Evolutionary conservation across 2,329 filamentous ascomycete genomes (phyloP).

Genomic region (Verticillium albo-atrum): DNA sequence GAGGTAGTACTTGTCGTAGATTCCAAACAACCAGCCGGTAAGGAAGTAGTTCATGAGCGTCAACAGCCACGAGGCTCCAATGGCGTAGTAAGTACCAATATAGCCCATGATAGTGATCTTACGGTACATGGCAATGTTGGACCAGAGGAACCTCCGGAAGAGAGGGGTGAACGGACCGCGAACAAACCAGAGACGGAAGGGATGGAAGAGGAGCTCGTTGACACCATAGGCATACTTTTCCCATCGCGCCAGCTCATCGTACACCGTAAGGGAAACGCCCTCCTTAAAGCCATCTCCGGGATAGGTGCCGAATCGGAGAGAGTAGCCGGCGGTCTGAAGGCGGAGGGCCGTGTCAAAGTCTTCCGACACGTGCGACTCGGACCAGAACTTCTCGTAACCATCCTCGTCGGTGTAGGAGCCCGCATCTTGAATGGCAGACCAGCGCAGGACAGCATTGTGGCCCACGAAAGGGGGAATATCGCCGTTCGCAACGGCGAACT

Average conservation of each 20-base stretch:
- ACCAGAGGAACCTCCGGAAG: constrained; percentile 56
- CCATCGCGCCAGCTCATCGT: constrained; percentile 68
- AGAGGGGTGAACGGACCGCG: constrained; percentile 62
- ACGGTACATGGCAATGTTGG: constrained; percentile 58
- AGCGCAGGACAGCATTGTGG: constrained; percentile 71
- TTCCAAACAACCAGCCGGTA: constrained; percentile 66
- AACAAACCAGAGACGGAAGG: constrained; percentile 56
- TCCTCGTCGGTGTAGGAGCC: constrained; percentile 23
- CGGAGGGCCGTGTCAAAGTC: constrained; percentile 74
- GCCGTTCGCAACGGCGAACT: constrained; percentile 65
- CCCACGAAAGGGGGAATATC: constrained; percentile 74
- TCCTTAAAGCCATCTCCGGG: constrained; percentile 68
- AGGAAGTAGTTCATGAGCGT: constrained; percentile 67
- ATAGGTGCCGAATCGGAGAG: constrained; percentile 65
- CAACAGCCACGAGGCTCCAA: constrained; percentile 63
- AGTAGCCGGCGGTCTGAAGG: constrained; percentile 63
- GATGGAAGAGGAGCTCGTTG: constrained; percentile 67
- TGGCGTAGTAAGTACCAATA: constrained; percentile 65
- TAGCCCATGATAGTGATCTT: constrained; percentile 71
- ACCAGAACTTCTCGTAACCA: constrained; percentile 66
- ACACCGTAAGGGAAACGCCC: constrained; percentile 68
- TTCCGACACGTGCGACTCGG: constrained; percentile 70
- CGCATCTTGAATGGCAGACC: constrained; percentile 37
- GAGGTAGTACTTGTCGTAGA: constrained; percentile 63
- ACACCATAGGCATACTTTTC: constrained; percentile 71